Evolutionary conservation across 306 rosid genomes (phyloP).

Genomic region (Glycine tomentella): DNA sequence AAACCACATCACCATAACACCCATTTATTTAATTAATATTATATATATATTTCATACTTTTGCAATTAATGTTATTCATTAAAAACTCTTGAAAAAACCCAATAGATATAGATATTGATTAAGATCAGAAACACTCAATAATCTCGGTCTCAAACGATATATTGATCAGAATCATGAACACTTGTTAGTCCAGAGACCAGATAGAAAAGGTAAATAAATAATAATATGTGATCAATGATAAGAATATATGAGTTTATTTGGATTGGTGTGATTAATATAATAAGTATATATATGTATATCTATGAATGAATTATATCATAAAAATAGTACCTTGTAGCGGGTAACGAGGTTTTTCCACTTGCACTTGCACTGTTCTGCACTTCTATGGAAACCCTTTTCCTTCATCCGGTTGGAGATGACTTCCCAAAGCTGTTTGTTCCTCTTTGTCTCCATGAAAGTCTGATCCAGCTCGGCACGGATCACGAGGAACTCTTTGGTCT

Average conservation of each 20-base stretch:
- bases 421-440: constrained; percentile 94
- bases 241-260: background rate
- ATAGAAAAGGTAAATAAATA: background rate
- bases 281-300: too few species aligned
- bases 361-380: constrained; percentile 99
- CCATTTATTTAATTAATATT: background rate
- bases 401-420: constrained; percentile 73
- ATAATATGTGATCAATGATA: background rate
- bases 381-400: constrained; percentile 83
- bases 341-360: constrained; percentile 99
- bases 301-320: background rate
- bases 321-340: constrained; percentile 75
- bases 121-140: background rate
- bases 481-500: constrained; percentile 81
- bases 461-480: constrained; percentile 87
- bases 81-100: background rate
- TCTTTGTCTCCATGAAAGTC: constrained; percentile 92
- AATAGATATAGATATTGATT: background rate
- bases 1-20: constrained; percentile 18
- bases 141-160: background rate
- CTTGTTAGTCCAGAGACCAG: background rate
- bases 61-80: background rate
- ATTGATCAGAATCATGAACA: background rate
- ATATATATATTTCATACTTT: too few species aligned
- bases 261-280: background rate